These are phyloP conservation scores for Hyaloscypha bicolor DNA, from an alignment of 495 filamentous ascomycete genomes.

Conservation along the genomic window DNA sequence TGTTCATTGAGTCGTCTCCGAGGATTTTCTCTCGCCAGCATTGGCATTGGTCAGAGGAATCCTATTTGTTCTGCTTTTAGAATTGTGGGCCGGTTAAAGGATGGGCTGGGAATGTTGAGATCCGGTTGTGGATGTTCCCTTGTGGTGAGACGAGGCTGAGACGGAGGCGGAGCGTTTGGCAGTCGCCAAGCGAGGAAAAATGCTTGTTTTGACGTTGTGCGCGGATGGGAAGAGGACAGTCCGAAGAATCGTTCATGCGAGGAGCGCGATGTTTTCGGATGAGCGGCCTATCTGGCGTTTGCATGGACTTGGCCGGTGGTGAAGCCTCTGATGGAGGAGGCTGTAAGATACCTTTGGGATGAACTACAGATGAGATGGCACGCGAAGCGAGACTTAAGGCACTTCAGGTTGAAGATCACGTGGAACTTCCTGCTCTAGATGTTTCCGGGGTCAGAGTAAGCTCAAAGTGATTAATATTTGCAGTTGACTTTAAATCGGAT, in stretches of 20 bases:
- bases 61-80: not conserved
- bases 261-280: constrained; percentile 15
- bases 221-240: constrained; percentile 13
- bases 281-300: constrained; percentile 7
- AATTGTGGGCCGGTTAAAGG: not conserved
- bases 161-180: constrained; percentile 6
- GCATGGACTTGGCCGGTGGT: not conserved
- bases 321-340: not conserved
- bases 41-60: not conserved
- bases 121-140: not conserved
- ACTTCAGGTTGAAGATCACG: constrained; percentile 6
- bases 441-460: too few relatives aligned
- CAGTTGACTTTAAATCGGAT: not conserved
- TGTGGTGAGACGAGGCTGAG: constrained; percentile 26
- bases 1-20: not conserved
- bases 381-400: constrained; percentile 1
- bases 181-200: constrained; percentile 1
- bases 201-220: not conserved
- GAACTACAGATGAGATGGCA: not conserved
- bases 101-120: not conserved
- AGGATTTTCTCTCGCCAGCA: not conserved
- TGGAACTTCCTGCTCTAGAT: not conserved
- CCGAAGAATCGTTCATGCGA: constrained; percentile 22
- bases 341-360: constrained; percentile 2
- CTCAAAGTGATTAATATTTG: not conserved